Conservation (phyloP, 495 filamentous ascomycete genomes). For the Penicillium nucicola region DNA sequence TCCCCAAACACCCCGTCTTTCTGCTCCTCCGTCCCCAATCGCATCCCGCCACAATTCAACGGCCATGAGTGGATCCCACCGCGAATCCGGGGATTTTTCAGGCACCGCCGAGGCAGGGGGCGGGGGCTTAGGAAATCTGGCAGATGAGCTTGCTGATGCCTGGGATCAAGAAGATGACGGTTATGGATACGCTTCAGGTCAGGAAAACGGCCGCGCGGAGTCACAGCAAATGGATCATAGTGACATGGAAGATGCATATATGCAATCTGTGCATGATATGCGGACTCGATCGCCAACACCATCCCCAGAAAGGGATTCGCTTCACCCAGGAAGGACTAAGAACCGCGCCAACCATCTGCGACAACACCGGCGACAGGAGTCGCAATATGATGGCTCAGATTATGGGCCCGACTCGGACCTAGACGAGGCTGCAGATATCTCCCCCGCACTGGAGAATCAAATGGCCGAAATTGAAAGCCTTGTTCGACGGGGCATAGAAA, state of each 20-base stretch:
- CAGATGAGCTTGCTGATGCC: slow-evolving; percentile 66
- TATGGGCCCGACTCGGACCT: slow-evolving; percentile 70
- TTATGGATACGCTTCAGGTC: slow-evolving; percentile 40
- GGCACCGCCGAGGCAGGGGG: slow-evolving; percentile 42
- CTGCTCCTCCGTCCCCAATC: slow-evolving; percentile 57
- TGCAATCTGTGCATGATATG: slow-evolving; percentile 24
- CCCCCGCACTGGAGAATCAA: slow-evolving; percentile 66
- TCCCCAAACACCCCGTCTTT: slow-evolving; percentile 48
- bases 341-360: slow-evolving; percentile 30
- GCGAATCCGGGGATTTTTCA: slow-evolving; percentile 42
- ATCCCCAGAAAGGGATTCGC: slow-evolving; percentile 23
- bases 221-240: slow-evolving; percentile 33
- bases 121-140: slow-evolving; percentile 71
- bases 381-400: slow-evolving; percentile 56
- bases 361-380: slow-evolving; percentile 45
- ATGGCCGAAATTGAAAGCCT: slow-evolving; percentile 77
- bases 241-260: slow-evolving; percentile 34
- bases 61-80: slow-evolving; percentile 49
- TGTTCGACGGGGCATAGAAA: slow-evolving; percentile 68
- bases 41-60: slow-evolving; percentile 53
- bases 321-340: slow-evolving; percentile 28
- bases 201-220: slow-evolving; percentile 32
- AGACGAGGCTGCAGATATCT: slow-evolving; percentile 63
- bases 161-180: slow-evolving; percentile 60
- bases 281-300: slow-evolving; percentile 28